Percentiles rank a stretch among this genome's conserved stretches.
phyloP scores from a whole-genome alignment of 306 rosid species.

The Cajanus cajan region DNA sequence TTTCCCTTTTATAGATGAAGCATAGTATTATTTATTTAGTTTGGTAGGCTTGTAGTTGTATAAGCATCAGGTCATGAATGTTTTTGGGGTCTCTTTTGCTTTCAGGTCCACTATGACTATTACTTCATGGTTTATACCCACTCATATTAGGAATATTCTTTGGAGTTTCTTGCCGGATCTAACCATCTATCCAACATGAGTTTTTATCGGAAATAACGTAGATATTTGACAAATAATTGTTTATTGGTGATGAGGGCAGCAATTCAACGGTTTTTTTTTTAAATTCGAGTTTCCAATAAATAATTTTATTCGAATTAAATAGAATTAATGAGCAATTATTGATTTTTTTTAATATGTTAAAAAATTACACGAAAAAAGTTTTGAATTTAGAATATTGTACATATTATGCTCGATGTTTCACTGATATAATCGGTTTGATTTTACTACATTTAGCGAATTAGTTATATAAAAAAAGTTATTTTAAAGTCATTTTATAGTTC shows the following conservation, averaged over 20 bases:
- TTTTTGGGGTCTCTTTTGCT: not conserved
- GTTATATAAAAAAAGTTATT: no score
- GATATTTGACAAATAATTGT: not conserved
- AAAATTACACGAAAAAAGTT: no score
- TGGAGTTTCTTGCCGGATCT: not conserved
- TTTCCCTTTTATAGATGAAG: not conserved
- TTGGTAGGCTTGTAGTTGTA: not conserved
- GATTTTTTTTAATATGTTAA: no score
- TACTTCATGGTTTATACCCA: slow-evolving; percentile 26
- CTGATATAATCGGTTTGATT: no score
- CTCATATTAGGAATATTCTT: slow-evolving; percentile 36
- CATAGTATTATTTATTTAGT: not conserved
- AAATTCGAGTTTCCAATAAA: no score
- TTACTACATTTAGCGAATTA: no score
- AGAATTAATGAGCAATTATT: no score
- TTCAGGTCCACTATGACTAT: not conserved
- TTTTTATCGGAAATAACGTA: not conserved
- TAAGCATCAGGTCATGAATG: not conserved
- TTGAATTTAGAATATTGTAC: no score
- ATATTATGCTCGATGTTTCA: no score
- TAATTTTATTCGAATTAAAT: no score
- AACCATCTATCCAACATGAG: not conserved
- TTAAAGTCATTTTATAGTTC: no score
- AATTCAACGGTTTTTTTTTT: not conserved
- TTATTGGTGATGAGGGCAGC: not conserved